Base-by-base conservation (phyloP, 1,284 basidiomycete genomes). In the Ustilago cynodontis region DNA sequence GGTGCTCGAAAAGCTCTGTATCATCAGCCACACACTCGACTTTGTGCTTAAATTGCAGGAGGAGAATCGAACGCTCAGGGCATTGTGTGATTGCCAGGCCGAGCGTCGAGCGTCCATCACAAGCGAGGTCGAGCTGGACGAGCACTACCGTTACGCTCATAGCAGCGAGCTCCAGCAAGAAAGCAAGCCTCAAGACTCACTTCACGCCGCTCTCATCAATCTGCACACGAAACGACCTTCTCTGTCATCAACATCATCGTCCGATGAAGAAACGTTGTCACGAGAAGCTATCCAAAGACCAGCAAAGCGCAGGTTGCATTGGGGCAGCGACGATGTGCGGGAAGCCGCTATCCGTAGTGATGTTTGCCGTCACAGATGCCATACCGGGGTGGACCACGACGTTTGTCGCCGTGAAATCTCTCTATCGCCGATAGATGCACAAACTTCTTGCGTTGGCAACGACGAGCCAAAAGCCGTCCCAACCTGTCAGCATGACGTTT, bases 1-100 rank as follows among this genome's bases (percentile, higher is more conserved):
- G 74, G 78, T 83, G 14, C 75, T 84, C n/a, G 82, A 84, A 41
- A 84, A 84, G 74, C 75, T 84, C 52, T 84, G 82, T 59, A 83
- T 85, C 70, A 83, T 84, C 52, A 77, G 75, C 31, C 83, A 83
- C 51, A 80, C 80, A 11, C 80, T 83, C 22, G 72, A 80, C 57
- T 79, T 79, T 58, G 62, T 81, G 16, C 22, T 68, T 26, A 65
- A 70, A 53, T 50, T 81, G 53, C 69, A 70, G 24, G 60, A 68
- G 20, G 67, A 79, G 49, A 67, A 80, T 53, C 61, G 59, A 39
- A 64, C 73, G 3, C 59, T 74, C 41, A 60, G 74, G 14, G 54
- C 68, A 5, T 51, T 74, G 35, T 79, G 79, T 39, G 41, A 65
- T 26, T 74, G 74, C 16, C 56, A 53, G 10, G 54, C 74, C 13